Conservation (phyloP, 345 rosid genomes). For the Sonneratia caseolaris region DNA sequence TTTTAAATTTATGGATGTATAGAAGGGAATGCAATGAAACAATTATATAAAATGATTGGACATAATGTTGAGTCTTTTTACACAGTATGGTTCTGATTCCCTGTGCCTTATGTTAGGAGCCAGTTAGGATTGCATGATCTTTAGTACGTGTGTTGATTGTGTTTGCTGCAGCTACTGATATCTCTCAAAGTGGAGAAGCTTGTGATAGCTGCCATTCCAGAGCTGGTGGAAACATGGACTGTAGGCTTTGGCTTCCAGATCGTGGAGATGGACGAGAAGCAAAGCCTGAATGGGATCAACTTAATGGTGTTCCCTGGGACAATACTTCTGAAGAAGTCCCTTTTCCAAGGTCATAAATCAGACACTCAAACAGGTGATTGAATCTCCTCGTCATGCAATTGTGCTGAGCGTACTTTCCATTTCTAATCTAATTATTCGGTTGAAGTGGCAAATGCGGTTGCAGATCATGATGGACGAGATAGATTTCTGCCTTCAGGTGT, state of each 20-base stretch:
- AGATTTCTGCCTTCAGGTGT: not conserved
- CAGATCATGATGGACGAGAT: not conserved
- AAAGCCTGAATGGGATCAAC: constrained; percentile 46
- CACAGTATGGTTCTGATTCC: not conserved
- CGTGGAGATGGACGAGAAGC: constrained; percentile 49
- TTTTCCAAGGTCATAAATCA: constrained; percentile 21
- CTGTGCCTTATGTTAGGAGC: not conserved
- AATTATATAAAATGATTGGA: not conserved
- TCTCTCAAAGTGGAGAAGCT: constrained; percentile 78
- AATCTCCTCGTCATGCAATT: not conserved
- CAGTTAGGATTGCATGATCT: not conserved
- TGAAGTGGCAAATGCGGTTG: not conserved
- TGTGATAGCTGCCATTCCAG: constrained; percentile 82
- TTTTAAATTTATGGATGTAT: not conserved
- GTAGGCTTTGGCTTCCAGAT: constrained; percentile 66
- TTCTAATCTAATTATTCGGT: not conserved
- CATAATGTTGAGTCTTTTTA: not conserved
- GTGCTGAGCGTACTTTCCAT: not conserved
- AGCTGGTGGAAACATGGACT: constrained; percentile 76
- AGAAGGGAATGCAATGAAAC: not conserved
- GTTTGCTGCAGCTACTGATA: constrained; percentile 44
- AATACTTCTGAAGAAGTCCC: constrained; percentile 50
- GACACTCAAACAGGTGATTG: constrained; percentile 29
- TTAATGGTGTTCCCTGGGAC: constrained; percentile 89
- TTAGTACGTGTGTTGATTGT: not conserved